These are phyloP conservation scores for Mycosphaerella sp. DNA, from an alignment of 2,329 filamentous ascomycete species.

Conservation along the genomic window DNA sequence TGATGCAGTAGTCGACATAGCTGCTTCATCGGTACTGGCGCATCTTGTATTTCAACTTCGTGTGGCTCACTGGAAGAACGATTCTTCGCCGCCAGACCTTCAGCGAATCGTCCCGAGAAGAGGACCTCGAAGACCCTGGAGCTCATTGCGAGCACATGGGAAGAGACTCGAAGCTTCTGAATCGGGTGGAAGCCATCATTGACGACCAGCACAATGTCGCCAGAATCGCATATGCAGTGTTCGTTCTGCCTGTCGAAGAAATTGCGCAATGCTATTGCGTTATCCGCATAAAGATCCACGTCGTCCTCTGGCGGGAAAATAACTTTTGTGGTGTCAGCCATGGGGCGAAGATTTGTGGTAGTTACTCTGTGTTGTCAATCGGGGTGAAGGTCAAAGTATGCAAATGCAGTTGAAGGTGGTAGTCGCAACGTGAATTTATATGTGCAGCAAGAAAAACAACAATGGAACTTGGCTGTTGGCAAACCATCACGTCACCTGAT, in stretches of 20 bases:
- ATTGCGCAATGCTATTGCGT: not conserved
- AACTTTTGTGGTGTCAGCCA: not conserved
- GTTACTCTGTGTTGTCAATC: not conserved
- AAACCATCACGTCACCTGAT: too few relatives aligned
- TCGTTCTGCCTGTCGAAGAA: constrained; percentile 12
- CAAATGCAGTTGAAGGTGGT: too few relatives aligned
- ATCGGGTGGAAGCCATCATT: constrained; percentile 15
- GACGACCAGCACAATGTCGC: constrained; percentile 17
- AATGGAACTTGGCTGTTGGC: too few relatives aligned
- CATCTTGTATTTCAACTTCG: constrained; percentile 14
- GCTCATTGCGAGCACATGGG: constrained; percentile 17
- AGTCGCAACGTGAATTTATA: too few relatives aligned
- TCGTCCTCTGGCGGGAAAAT: not conserved
- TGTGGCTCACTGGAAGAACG: not conserved
- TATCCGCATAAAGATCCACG: not conserved
- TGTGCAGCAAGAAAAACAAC: too few relatives aligned
- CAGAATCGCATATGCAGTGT: constrained; percentile 17
- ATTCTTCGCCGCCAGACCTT: constrained; percentile 5
- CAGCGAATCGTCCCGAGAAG: constrained; percentile 16
- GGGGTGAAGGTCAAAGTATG: too few relatives aligned
- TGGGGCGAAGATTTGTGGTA: not conserved
- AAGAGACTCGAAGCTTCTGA: constrained; percentile 16
- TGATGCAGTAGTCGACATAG: constrained; percentile 15
- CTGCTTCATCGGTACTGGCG: constrained; percentile 3
- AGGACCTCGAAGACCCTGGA: constrained; percentile 16